phyloP scores from a whole-genome alignment of 78 protist species.

The Monosiga brevicollis region DNA sequence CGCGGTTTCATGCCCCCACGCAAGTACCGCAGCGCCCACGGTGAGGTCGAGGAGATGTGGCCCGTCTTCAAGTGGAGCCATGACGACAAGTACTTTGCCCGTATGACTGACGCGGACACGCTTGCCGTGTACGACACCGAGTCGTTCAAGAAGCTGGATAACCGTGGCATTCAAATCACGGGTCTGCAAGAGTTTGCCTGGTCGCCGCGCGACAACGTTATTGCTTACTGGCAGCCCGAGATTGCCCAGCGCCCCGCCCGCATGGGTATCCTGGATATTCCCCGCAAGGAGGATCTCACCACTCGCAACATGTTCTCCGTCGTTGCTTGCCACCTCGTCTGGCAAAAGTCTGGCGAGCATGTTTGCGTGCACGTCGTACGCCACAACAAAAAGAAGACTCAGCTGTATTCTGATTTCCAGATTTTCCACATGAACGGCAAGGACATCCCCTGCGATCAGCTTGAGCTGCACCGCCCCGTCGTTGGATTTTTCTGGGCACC shows the following conservation, averaged over 20 bases:
- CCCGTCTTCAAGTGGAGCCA: slow-evolving; percentile 73
- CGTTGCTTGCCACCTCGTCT: slow-evolving; percentile 38
- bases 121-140: background rate
- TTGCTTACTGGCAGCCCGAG: slow-evolving; percentile 68
- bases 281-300: slow-evolving; percentile 26
- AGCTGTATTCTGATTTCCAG: slow-evolving; percentile 46
- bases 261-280: slow-evolving; percentile 48
- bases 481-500: slow-evolving; percentile 50
- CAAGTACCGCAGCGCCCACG: background rate
- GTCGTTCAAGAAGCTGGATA: slow-evolving; percentile 11
- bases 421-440: slow-evolving; percentile 72
- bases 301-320: slow-evolving; percentile 67
- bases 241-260: slow-evolving; percentile 45
- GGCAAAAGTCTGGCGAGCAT: slow-evolving; percentile 77
- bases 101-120: background rate
- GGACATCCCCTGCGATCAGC: slow-evolving; percentile 53
- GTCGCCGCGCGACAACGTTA: slow-evolving; percentile 69
- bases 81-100: slow-evolving; percentile 64
- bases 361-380: slow-evolving; percentile 64
- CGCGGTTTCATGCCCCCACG: no score
- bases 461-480: slow-evolving; percentile 24
- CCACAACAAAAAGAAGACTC: slow-evolving; percentile 36
- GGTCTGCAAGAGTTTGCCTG: slow-evolving; percentile 47
- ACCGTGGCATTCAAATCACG: slow-evolving; percentile 30
- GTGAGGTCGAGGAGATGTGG: slow-evolving; percentile 38